These are phyloP conservation scores for Geotrichum bryndzae DNA, from an alignment of 1,139 yeast genomes.

Conservation along the genomic window DNA sequence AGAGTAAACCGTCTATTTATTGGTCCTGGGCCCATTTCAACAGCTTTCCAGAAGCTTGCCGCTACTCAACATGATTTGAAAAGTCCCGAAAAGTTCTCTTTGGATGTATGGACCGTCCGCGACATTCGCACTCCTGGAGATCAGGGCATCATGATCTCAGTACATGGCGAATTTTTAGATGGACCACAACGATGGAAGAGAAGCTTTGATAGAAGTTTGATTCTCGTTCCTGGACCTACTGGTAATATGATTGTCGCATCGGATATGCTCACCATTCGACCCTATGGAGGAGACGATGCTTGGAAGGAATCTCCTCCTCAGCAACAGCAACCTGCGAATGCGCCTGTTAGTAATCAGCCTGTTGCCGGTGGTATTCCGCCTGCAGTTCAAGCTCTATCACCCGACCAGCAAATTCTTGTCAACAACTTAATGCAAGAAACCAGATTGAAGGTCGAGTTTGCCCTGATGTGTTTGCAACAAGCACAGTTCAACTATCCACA, in stretches of 20 bases:
- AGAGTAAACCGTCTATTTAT: slow-evolving; percentile 54
- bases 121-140: slow-evolving; percentile 48
- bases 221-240: slow-evolving; percentile 61
- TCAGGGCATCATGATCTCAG: slow-evolving; percentile 64
- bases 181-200: slow-evolving; percentile 45
- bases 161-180: slow-evolving; percentile 85
- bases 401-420: slow-evolving; percentile 60
- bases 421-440: slow-evolving; percentile 67
- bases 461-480: slow-evolving; percentile 80
- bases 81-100: slow-evolving; percentile 60
- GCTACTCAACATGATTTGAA: slow-evolving; percentile 65
- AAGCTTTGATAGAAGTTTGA: slow-evolving; percentile 81
- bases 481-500: slow-evolving; percentile 76
- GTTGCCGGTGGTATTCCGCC: slow-evolving; percentile 24
- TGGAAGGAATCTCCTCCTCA: slow-evolving; percentile 41
- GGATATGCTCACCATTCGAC: slow-evolving; percentile 67
- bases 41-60: slow-evolving; percentile 63
- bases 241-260: slow-evolving; percentile 78
- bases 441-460: slow-evolving; percentile 67
- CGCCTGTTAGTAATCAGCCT: slow-evolving; percentile 17
- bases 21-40: slow-evolving; percentile 65
- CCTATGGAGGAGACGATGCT: slow-evolving; percentile 52
- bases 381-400: slow-evolving; percentile 36
- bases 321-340: slow-evolving; percentile 2
- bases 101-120: slow-evolving; percentile 61